Evolutionary conservation across 345 rosid genomes (phyloP), one percentile per base, ranked within the genome.

Genomic region (Eucalyptus curtisii): DNA sequence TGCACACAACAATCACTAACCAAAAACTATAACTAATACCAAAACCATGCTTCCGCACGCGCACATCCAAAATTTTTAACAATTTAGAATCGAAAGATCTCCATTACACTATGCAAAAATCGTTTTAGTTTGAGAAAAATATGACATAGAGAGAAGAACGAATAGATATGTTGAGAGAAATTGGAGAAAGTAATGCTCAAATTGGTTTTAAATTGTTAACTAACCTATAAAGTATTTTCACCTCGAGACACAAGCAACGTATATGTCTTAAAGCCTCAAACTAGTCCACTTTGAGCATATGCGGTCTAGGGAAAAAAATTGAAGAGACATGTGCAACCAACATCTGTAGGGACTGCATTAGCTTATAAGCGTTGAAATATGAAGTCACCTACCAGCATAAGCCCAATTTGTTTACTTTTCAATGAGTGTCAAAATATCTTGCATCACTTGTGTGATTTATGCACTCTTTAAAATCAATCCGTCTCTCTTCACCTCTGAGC

Each of bases 381-480:
- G 37, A 64, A 64, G 76, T 64, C 20, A n/a, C 40, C 76, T n/a
- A 64, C n/a, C 19, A 64, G 10, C 20, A 14, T 64, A 64, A n/a
- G 10, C 5, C 20, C 2, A 15, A 64, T 7, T 17, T 4, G n/a
- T 64, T 64, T 64, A n/a, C 76, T 64, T n/a, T 30, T 12, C 7
- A 19, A 71, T 33, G 10, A 71, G 81, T 0, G 0, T 71, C 3
- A 3, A 31, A 5, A 5, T 19, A 71, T 33, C 44, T 2, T 7
- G 4, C 4, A 10, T 33, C 7, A 20, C 25, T 33, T 33, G 44
- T 37, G 44, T 71, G 13, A 71, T 33, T 71, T 71, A 33, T 17
- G 17, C 4, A 6, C 12, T 64, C 10, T 64, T 66, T 68, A 68
- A 16, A 71, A 17, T 5, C 44, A 33, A 33, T 40, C 42, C 13